Evolutionary conservation across 2,329 filamentous ascomycete species (phyloP), one percentile per base, ranked within the genome.

Genomic region (Cordyceps pruinosa): DNA sequence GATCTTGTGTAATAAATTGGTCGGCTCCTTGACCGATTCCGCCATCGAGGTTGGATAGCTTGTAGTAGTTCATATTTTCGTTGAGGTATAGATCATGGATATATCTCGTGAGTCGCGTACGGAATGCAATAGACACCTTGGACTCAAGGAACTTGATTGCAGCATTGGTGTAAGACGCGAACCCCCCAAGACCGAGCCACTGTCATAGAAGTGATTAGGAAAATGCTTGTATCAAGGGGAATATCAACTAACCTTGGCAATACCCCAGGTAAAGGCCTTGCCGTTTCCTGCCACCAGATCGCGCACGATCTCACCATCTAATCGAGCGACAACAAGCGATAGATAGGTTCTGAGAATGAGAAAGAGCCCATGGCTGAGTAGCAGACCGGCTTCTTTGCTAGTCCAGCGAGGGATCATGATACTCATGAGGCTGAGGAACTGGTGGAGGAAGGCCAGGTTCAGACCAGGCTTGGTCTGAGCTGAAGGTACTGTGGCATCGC

Each of bases 91-190:
- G 76, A 67, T 99, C 94, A 72, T 99, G 94, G 55, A 99, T 96
- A 70, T 99, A 99, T 64, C 94, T 81, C 2, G 94, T 99, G 15
- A 99, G 79, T 12, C 94, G 85, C 5, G 94, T 99, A 42, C 94
- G 86, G 80, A 99, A 99, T 34, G 95, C 93, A 63, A 99, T 99
- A 7, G 93, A 96, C 55, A 99, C 91, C 76, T 99, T 99, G 51
- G 90, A 93, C 73, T 99, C 93, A 61, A 99, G 81, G 73, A 89
- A 99, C 72, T 97, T 97, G 78, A 99, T 99, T 88, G 95, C 97
- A 56, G 93, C 91, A 71, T 99, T 99, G 51, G 93, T 97, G 68
- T 99, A 99, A 0, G 93, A 96, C 9, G 92, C 93, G 61, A 97
- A 86, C 2, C 89, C 90, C 42, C 94, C 94, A 35, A 99, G 86